Conservation (phyloP, 495 filamentous ascomycete genomes). For the Cercophora sp. region DNA sequence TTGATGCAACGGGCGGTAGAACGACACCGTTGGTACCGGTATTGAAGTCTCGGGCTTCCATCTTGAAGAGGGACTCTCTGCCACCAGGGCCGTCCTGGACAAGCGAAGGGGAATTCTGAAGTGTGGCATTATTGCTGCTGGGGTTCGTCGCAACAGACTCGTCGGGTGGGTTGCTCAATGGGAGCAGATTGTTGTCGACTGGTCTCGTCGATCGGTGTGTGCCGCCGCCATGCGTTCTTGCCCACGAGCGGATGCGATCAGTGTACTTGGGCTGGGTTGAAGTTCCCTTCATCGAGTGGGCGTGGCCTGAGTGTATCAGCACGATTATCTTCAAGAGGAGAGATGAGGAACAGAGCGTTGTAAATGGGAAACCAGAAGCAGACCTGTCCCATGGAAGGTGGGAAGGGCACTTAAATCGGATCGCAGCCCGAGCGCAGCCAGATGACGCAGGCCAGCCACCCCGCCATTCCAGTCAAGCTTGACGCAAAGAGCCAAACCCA, state of each 20-base stretch:
- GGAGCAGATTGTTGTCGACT: conserved; percentile 33
- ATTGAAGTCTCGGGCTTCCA: too few relatives aligned
- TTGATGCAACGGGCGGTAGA: conserved; percentile 44
- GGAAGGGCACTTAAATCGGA: neutral
- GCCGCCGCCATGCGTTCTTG: conserved; percentile 50
- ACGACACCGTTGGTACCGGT: conserved; percentile 23
- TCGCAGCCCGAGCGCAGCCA: neutral
- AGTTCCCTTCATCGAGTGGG: conserved; percentile 60
- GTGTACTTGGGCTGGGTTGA: conserved; percentile 48
- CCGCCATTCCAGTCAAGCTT: neutral
- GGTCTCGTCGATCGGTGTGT: conserved; percentile 32
- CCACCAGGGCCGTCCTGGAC: conserved; percentile 10
- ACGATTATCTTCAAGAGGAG: too few relatives aligned
- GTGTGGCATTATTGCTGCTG: conserved; percentile 23
- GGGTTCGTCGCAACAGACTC: conserved; percentile 5
- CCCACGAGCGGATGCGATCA: conserved; percentile 59
- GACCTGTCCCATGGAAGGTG: too few relatives aligned
- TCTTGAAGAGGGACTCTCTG: neutral
- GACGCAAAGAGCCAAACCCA: neutral
- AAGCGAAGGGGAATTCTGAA: conserved; percentile 10
- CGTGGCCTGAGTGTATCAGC: too few relatives aligned
- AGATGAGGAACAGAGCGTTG: too few relatives aligned
- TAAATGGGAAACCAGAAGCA: conserved; percentile 9
- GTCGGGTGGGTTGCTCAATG: conserved; percentile 28
- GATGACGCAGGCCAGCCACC: neutral